Conservation (phyloP, 2,329 filamentous ascomycete species). For the Neopestalotiopsis clavispora region DNA sequence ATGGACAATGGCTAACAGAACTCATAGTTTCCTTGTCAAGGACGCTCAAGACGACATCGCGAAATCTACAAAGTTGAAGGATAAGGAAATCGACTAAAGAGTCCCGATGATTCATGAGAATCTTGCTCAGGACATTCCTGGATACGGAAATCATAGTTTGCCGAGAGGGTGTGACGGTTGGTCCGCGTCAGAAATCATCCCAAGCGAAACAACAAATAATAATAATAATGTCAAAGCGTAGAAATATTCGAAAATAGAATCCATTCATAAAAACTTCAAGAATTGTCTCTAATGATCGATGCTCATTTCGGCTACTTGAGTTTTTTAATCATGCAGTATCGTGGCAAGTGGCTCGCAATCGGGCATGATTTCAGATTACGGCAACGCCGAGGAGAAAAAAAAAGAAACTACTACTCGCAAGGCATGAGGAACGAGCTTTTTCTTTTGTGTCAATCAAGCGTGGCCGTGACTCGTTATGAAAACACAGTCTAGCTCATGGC, state of each 20-base stretch:
- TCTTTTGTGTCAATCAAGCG: background rate
- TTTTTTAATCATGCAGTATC: background rate
- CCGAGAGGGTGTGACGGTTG: background rate
- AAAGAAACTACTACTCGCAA: background rate
- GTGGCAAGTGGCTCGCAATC: background rate
- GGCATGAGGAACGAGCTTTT: background rate
- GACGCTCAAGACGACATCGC: slow-evolving; percentile 85
- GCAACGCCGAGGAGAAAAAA: background rate
- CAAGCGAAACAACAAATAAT: background rate
- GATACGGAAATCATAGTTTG: background rate
- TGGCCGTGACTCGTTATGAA: background rate
- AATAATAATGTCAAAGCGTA: background rate
- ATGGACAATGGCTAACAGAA: background rate
- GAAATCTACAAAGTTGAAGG: slow-evolving; percentile 11
- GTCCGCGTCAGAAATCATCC: background rate
- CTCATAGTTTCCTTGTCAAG: slow-evolving; percentile 77
- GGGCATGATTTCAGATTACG: background rate
- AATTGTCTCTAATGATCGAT: background rate
- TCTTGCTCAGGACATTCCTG: background rate
- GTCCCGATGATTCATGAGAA: background rate
- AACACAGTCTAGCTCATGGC: background rate
- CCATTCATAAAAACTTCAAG: too few species aligned
- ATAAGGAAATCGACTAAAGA: slow-evolving; percentile 15
- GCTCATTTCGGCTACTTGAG: background rate
- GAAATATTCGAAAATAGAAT: background rate